These are phyloP conservation scores for Telfairia occidentalis DNA, from an alignment of 331 rosid genomes.

Conservation along the genomic window DNA sequence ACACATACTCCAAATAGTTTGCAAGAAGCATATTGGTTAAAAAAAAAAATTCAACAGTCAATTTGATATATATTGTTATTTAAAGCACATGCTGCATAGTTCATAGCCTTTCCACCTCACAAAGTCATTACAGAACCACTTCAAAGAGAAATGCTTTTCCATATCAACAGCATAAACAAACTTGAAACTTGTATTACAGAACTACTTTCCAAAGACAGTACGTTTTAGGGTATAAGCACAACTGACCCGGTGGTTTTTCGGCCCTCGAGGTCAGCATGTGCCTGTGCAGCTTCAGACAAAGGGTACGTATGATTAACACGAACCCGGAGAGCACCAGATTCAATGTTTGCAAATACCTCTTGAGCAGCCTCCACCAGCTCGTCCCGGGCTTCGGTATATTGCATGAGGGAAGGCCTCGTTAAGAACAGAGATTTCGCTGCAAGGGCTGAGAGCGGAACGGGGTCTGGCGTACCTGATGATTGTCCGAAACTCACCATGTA, in stretches of 20 bases:
- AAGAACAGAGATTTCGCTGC: slow-evolving; percentile 52
- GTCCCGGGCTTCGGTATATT: slow-evolving; percentile 34
- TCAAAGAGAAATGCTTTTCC: not conserved
- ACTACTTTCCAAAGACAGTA: not conserved
- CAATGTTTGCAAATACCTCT: slow-evolving; percentile 46
- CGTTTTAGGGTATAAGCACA: slow-evolving; percentile 49
- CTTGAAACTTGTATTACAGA: not conserved
- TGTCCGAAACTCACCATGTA: slow-evolving; percentile 75
- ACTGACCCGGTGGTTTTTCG: slow-evolving; percentile 61
- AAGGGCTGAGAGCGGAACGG: slow-evolving; percentile 55
- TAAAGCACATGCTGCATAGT: not conserved
- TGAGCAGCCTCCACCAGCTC: slow-evolving; percentile 48
- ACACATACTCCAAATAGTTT: too few species aligned
- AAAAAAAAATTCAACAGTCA: not conserved
- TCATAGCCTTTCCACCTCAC: not conserved
- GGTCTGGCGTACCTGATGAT: slow-evolving; percentile 68
- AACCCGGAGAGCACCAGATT: slow-evolving; percentile 42
- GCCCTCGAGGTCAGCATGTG: slow-evolving; percentile 57
- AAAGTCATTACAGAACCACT: not conserved
- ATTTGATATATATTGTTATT: not conserved
- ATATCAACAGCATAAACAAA: not conserved
- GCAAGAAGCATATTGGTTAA: not conserved
- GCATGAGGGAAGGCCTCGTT: slow-evolving; percentile 53
- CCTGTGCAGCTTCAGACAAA: slow-evolving; percentile 51
- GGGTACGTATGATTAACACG: slow-evolving; percentile 56